phyloP scores from a whole-genome alignment of 768 basidiomycete species.

The Russula sp. region DNA sequence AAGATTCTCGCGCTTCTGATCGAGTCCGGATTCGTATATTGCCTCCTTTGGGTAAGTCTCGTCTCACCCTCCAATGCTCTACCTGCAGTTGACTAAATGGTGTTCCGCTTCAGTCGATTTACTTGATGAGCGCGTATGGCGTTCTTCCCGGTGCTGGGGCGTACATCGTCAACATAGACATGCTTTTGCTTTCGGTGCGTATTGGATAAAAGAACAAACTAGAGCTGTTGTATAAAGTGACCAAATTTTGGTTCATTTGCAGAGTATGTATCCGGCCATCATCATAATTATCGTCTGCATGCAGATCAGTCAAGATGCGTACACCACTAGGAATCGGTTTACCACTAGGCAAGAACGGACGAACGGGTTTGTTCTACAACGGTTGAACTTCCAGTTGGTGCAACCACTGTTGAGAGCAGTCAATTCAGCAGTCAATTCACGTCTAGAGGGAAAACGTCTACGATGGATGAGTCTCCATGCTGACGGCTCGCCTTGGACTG shows the following conservation, averaged over 20 bases:
- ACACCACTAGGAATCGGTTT: conserved; percentile 2
- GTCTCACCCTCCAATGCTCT: background rate
- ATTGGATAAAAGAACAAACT: no score
- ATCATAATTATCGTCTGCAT: conserved; percentile 20
- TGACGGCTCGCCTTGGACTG: background rate
- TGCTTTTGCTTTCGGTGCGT: conserved; percentile 22
- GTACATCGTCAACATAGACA: conserved; percentile 15
- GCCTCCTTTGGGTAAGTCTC: conserved; percentile 21
- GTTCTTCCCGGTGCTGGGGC: conserved; percentile 20
- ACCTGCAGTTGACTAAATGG: background rate
- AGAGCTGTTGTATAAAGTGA: no score
- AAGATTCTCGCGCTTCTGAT: conserved; percentile 21
- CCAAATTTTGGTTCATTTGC: background rate
- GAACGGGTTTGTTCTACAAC: conserved; percentile 11
- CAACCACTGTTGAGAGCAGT: background rate
- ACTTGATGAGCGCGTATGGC: conserved; percentile 15
- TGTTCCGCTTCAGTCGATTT: conserved; percentile 3
- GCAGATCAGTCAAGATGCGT: conserved; percentile 17
- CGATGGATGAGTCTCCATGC: background rate
- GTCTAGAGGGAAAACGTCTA: background rate
- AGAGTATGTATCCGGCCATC: conserved; percentile 26
- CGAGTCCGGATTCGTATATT: conserved; percentile 24
- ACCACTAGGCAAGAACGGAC: background rate
- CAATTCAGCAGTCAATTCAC: background rate
- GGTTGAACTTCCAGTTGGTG: background rate